Evolutionary conservation across 305 asterid species (phyloP), one percentile per base, ranked within the genome.

Genomic region (Stenogyne calaminthoides): DNA sequence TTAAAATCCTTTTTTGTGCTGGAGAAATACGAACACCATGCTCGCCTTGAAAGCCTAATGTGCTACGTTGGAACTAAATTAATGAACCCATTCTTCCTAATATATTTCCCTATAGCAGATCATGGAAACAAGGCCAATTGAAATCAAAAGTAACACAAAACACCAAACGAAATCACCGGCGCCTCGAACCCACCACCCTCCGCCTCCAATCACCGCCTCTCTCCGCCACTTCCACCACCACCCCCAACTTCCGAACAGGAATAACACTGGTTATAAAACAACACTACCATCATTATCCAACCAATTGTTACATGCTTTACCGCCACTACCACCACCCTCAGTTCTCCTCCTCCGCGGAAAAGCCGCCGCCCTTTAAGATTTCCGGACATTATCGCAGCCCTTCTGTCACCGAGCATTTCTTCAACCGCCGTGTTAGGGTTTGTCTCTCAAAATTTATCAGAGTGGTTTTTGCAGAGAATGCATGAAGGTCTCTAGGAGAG

Each of bases 331-430:
- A n/a, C n/a, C n/a, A n/a, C n/a, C 51, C 47, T 67, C 79, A 52
- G 37, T 73, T 76, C 9, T 36, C 9, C 71, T 49, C 46, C 18
- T 76, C 80, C 27, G 16, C 7, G 18, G 51, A 86, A 88, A 75
- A 88, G 84, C 55, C 84, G 78, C 52, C 85, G 70, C 8, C 89
- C 82, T 71, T 68, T 78, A 10, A 86, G 76, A 64, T 78, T 83
- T 19, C 91, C 89, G 44, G 78, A 80, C 42, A 16, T 59, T 14
- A 83, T 62, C n/a, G 81, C 87, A 2, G 64, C 83, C 82, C 86
- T 78, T 68, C 93, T 73, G 39, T 88, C 87, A 49, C 69, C 42
- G 44, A 86, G 64, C 14, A 84, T 80, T 59, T 88, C 93, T 60
- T 80, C 79, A 46, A 80, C 80, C 3, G 73, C 80, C 40, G 27